phyloP scores from a whole-genome alignment of 176 grass and related monocot species.

The sorghum (Sorghum bicolor) region Sorghum_bicolor_NCBIv3 NC_012873.2:23278501-23279000 shows the following conservation, averaged over 20 bases:
- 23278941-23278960: background rate
- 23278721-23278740: background rate
- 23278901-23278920: background rate
- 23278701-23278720: background rate
- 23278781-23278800: background rate
- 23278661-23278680: background rate
- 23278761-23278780: background rate
- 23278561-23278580: background rate
- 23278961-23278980: background rate
- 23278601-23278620: background rate
- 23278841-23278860: background rate
- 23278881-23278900: background rate
- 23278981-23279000: background rate
- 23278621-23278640: background rate
- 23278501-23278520: background rate
- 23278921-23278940: background rate
- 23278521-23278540: background rate
- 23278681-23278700: background rate
- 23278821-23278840: background rate
- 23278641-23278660: background rate
- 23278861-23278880: background rate
- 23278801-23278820: background rate
- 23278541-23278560: background rate
- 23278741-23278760: background rate
- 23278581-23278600: background rate